Evolutionary conservation across 1,284 basidiomycete species (phyloP), one percentile per base, ranked within the genome.

Genomic region (Rhodotorula sp.): DNA sequence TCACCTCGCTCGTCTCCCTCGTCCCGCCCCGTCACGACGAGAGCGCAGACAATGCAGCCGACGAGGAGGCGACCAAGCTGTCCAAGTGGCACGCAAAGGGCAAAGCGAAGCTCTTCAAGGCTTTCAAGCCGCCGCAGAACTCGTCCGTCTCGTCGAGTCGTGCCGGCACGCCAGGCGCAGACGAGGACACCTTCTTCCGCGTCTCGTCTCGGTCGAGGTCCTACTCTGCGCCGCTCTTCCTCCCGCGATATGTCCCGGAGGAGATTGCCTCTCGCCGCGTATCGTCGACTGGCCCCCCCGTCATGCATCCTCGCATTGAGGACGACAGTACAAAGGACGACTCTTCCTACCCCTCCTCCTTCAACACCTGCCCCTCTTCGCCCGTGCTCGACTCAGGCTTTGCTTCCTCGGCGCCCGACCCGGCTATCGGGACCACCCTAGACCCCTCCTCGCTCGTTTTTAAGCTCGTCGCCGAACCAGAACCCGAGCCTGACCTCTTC

Each of bases 401-500:
- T 13, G 56, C 55, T 3, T 46, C 52, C 16, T 47, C 59, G 15
- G 26, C n/a, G 13, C 30, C 34, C n/a, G 16, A 28, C 26, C 51
- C 40, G 20, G 40, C 30, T 16, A 4, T 63, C 30, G n/a, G 16
- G 18, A n/a, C 50, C 30, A 16, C 55, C 34, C 22, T 44, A 20
- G 31, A 28, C 30, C 40, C 40, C 2, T 34, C 8, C 10, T 44
- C 7, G 7, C 63, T 11, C 15, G 4, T 8, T 0, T 2, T 31
- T 28, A 40, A 53, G 11, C 53, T 24, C 48, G 47, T 4, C 16
- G 30, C 8, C 2, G 2, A 20, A 24, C 26, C 26, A 2, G 46
- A 50, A 18, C 9, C 51, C 34, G 20, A 24, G 11, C 31, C 44
- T 20, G 60, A 69, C 47, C 10, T 31, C 44, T 81, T 81, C 59